Evolutionary conservation across 176 grass and related monocot species (phyloP), one percentile per base, ranked within the genome.

Genomic region (Bolboschoenus planiculmis): DNA sequence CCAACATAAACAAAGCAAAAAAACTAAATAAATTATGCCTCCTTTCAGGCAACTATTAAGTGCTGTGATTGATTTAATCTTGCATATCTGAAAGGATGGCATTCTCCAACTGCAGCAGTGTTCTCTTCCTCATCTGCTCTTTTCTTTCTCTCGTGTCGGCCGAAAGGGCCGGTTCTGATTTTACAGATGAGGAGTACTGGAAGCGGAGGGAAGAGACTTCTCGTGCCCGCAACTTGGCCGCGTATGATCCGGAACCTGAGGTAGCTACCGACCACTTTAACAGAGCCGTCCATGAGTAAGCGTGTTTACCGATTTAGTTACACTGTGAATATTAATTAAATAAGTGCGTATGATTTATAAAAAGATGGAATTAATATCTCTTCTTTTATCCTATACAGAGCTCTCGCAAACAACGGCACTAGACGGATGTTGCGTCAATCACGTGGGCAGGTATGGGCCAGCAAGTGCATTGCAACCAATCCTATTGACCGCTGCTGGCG

Each of bases 401-500:
- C 73, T 8, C 24, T 70, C 9, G 21, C 16, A 20, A 65, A 29
- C 13, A 85, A 77, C 54, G 40, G 20, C 56, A 89, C 87, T 0
- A 82, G 87, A 42, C 78, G 87, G 21, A 20, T 3, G 18, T 81
- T 89, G 24, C 36, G 39, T 29, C 43, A 50, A 75, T 29, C 43
- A 21, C n/a, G 10, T 31, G 71, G 71, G 6, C 43, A 0, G 29
- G 11, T 36, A 16, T 15, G 79, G 79, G 42, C 2, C 0, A 75
- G 89, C 1, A 76, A 81, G 10, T 94, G 94, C 84, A 2, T 35
- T 50, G 91, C 89, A n/a, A 97, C 91, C 1, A 97, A 94, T 61
- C 89, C 89, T 0, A 93, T 97, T 78, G 91, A 97, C 78, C 74
- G 56, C 15, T 97, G 91, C 80, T 97, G 94, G 94, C 50, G 94